Base-by-base conservation (phyloP, 352 stramenopile species). In the Phytophthora foliorum region DNA sequence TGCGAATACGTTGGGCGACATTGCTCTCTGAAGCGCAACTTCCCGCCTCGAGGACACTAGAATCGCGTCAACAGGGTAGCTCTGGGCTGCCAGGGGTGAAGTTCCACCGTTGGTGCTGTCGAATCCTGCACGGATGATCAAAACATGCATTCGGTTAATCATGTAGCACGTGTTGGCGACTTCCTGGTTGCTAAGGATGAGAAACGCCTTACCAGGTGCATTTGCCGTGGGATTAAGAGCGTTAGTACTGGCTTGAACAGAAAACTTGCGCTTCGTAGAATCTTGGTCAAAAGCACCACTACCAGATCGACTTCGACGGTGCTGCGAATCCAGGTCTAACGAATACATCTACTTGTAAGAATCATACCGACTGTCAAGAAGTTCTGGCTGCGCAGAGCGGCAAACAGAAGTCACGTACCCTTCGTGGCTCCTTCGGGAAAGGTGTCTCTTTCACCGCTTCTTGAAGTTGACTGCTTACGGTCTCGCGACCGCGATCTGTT, bases 201-300 rank as follows among this genome's bases (percentile, higher is more conserved):
- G 2, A 17, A 11, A 32, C 19, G 41, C 49, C 32, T 9, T 66
- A 74, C 64, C 65, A 29, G 48, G 57, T 4, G 19, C 32, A 39
- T 67, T 57, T 38, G 58, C 19, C 10, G 25, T 59, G 6, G 61
- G 14, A 16, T 66, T 66, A 19, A 67, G 36, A 1, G 25, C 48
- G 14, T 72, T 70, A 10, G 64, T 21, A 17, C 29, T 74, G 39
- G 51, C 11, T 57, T 71, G 57, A 0, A 57, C 45, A 0, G 69
- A 74, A 21, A 74, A 64, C 29, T 72, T 74, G 11, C 44, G 69
- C 13, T 57, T 77, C 5, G 59, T 27, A 14, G 34, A 42, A 32
- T 62, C 29, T 5, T 71, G 58, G 32, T 21, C 32, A 44, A 58
- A 61, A 38, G 36, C 50, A 24, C 39, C 25, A 22, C 58, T 77